Conservation (phyloP, 306 rosid species). For the Cicer pinnatifidum region DNA sequence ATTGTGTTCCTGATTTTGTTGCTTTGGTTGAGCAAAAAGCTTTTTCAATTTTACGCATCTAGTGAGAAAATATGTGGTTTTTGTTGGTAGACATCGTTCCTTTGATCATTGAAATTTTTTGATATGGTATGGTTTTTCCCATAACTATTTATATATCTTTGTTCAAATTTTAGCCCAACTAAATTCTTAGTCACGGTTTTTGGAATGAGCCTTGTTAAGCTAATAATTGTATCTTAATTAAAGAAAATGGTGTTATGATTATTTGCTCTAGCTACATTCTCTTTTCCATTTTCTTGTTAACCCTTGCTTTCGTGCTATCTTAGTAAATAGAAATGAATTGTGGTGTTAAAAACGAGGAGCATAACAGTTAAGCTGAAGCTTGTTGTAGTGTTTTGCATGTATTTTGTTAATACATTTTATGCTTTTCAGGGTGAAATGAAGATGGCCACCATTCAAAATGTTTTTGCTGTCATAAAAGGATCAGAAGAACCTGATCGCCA, state of each 20-base stretch:
- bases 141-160: neutral
- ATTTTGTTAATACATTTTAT: slow-evolving; percentile 16
- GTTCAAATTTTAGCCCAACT: neutral
- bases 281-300: neutral
- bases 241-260: slow-evolving; percentile 51
- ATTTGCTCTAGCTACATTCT: slow-evolving; percentile 34
- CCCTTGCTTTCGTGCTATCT: neutral
- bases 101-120: neutral
- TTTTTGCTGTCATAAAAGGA: slow-evolving; percentile 82
- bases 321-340: slow-evolving; percentile 8
- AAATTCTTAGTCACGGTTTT: neutral
- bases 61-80: neutral
- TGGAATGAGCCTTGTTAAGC: slow-evolving; percentile 37
- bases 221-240: slow-evolving; percentile 59
- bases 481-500: slow-evolving; percentile 83
- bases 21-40: slow-evolving; percentile 27
- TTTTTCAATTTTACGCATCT: neutral
- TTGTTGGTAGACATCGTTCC: neutral
- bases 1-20: neutral
- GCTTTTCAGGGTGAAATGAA: slow-evolving; percentile 77
- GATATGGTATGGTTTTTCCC: neutral
- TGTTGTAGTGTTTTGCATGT: slow-evolving; percentile 19
- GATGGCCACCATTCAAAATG: slow-evolving; percentile 69
- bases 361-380: slow-evolving; percentile 7
- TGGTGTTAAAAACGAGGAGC: neutral